Evolutionary conservation across 805 yeast genomes (phyloP).

Genomic region (Wickerhamomyces rabaulensis): DNA sequence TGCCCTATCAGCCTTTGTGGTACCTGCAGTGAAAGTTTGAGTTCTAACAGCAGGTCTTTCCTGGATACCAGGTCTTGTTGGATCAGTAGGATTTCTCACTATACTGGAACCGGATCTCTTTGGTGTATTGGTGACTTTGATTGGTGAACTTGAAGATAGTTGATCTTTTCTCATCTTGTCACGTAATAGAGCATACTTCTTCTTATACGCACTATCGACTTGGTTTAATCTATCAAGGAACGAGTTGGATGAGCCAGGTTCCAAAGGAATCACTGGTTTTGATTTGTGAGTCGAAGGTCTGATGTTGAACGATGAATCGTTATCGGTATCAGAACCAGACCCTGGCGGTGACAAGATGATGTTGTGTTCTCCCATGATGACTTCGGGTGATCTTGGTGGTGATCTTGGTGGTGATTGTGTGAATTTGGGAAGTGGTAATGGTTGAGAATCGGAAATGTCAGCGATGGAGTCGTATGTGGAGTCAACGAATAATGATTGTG

Average conservation of each 20-base stretch:
- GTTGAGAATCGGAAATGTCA: background rate
- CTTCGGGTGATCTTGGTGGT: background rate
- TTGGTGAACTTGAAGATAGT: background rate
- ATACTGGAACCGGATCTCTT: background rate
- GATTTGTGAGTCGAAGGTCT: background rate
- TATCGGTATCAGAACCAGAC: background rate
- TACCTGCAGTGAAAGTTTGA: constrained; percentile 2
- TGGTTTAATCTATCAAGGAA: background rate
- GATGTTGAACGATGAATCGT: background rate
- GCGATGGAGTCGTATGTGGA: background rate
- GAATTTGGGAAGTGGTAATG: background rate
- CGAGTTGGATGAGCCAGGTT: background rate
- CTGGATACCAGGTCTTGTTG: too few relatives aligned
- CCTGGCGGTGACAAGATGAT: constrained; percentile 3
- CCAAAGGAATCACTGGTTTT: background rate
- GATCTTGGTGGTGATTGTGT: background rate
- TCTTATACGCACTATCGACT: background rate
- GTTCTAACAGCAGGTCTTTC: constrained; percentile 1
- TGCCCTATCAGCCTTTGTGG: constrained; percentile 7
- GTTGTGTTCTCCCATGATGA: background rate
- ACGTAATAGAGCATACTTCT: background rate
- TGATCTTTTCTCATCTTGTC: background rate
- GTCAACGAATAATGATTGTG: background rate
- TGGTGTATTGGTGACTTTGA: too few relatives aligned
- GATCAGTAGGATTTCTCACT: background rate